Conservation (phyloP, 768 basidiomycete genomes). For the Suillus occidentalis region DNA sequence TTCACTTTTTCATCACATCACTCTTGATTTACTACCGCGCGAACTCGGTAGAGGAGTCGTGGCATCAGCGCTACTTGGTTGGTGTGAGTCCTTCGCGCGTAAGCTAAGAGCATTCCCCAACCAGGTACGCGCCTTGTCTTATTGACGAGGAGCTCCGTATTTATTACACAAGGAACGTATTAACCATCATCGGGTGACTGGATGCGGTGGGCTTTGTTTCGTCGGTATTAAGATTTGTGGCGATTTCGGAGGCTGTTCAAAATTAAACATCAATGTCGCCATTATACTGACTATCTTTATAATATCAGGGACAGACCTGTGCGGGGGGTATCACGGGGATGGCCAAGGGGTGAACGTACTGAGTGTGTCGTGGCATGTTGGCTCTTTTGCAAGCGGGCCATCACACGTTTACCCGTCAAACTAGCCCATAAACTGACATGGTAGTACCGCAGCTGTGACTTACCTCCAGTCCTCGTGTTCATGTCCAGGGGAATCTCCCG, state of each 20-base stretch:
- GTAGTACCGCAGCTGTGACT: neutral
- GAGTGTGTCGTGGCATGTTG: neutral
- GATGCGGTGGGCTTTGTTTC: neutral
- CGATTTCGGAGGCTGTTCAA: neutral
- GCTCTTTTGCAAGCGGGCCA: neutral
- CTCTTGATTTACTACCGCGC: neutral
- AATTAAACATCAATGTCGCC: no score
- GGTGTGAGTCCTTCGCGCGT: no score
- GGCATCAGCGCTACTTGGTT: neutral
- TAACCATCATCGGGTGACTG: no score
- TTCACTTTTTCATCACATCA: neutral
- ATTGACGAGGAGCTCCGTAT: neutral
- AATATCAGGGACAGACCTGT: neutral
- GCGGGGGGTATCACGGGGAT: no score
- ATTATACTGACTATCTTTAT: neutral
- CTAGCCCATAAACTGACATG: neutral
- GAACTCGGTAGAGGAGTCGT: neutral
- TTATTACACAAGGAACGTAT: neutral
- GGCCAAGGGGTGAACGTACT: neutral
- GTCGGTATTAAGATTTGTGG: neutral
- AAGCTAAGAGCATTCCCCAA: neutral
- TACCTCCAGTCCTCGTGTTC: neutral
- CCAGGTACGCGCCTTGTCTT: neutral
- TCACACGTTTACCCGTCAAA: neutral
- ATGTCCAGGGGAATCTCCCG: neutral